Evolutionary conservation across 495 filamentous ascomycete genomes (phyloP).

Genomic region (Parathielavia appendiculata): DNA sequence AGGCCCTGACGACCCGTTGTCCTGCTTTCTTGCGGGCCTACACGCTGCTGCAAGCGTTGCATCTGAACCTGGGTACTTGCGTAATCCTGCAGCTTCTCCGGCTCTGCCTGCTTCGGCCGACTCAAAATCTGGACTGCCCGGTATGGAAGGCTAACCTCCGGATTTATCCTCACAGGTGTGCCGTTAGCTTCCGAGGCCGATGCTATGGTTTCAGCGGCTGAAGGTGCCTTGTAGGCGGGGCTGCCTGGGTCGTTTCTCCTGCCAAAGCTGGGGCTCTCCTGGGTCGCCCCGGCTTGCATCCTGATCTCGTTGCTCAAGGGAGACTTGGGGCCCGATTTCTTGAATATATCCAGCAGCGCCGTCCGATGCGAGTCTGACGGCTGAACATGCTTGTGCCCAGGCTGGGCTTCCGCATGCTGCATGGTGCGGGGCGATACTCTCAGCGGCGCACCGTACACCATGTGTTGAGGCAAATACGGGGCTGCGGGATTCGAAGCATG

Average conservation of each 20-base stretch:
- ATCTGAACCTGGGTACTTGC: constrained; percentile 14
- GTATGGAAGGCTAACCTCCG: constrained; percentile 39
- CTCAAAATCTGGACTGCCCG: constrained; percentile 40
- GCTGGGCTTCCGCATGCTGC: neutral
- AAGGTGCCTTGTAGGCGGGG: constrained; percentile 14
- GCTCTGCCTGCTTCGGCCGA: constrained; percentile 31
- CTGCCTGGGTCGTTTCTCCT: constrained; percentile 20
- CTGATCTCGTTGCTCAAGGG: constrained; percentile 26
- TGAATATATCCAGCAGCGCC: constrained; percentile 47
- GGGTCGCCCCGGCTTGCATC: constrained; percentile 11
- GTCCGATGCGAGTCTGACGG: constrained; percentile 44
- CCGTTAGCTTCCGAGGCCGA: constrained; percentile 28
- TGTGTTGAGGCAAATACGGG: constrained; percentile 23
- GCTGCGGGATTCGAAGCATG: constrained; percentile 22
- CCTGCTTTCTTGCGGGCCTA: constrained; percentile 15
- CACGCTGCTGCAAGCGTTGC: constrained; percentile 18
- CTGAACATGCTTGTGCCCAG: constrained; percentile 22
- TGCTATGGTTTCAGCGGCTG: constrained; percentile 28
- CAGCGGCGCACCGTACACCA: constrained; percentile 10
- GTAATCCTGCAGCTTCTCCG: constrained; percentile 9
- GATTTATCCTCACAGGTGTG: constrained; percentile 33
- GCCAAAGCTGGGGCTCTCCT: constrained; percentile 3
- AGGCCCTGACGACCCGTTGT: constrained; percentile 15
- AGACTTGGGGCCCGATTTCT: constrained; percentile 30
- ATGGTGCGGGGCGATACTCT: constrained; percentile 8